Evolutionary conservation across 139 green algal species (phyloP).

Genomic region (Eudorina sp.): DNA sequence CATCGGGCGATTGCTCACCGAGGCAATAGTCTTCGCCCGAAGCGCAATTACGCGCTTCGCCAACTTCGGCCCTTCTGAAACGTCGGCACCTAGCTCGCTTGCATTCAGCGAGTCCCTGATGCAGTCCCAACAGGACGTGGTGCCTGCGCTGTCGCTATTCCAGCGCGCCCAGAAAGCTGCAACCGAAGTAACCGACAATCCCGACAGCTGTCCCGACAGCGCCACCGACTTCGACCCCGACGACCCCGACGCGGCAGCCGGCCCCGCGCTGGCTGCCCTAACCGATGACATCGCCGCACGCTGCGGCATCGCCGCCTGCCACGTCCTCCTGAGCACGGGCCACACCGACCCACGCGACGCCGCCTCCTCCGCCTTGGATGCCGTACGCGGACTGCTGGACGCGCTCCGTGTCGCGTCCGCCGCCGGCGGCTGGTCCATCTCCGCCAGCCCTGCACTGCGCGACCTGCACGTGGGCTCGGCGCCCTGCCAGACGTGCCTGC

Average conservation of each 20-base stretch:
- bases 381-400: background rate
- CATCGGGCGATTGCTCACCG: background rate
- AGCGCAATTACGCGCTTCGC: background rate
- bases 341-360: background rate
- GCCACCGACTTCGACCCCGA: too few relatives aligned
- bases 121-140: background rate
- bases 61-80: background rate
- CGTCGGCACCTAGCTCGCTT: background rate
- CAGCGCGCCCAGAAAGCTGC: background rate
- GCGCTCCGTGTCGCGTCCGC: background rate
- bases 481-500: background rate
- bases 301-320: conserved; percentile 3
- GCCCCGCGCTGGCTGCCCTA: background rate
- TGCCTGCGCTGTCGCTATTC: conserved; percentile 24
- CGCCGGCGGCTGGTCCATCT: background rate
- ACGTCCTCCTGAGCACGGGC: background rate
- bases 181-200: background rate
- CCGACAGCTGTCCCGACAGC: background rate
- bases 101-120: background rate
- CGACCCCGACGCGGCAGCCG: background rate
- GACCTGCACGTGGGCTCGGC: background rate
- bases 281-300: background rate
- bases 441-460: too few relatives aligned
- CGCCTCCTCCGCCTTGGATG: background rate
- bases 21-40: background rate